Conservation (phyloP, 1,284 basidiomycete genomes). For the Mycena sp. region DNA sequence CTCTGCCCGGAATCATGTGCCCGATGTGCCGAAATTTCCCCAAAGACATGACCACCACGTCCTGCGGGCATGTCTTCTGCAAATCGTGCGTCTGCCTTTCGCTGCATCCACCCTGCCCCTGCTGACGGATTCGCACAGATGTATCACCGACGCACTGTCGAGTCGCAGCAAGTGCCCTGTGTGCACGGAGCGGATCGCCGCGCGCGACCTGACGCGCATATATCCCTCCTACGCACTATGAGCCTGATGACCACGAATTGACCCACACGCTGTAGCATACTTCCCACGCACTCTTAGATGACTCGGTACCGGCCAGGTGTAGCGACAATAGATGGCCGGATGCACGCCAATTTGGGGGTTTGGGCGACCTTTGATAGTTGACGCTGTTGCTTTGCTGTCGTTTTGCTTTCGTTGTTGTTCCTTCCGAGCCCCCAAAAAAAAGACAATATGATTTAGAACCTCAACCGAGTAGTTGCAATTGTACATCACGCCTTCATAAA, state of each 20-base stretch:
- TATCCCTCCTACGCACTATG: conserved; percentile 30
- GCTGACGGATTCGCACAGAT: conserved; percentile 14
- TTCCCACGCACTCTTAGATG: conserved; percentile 1
- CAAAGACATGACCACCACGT: conserved; percentile 26
- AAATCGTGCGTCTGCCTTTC: conserved; percentile 34
- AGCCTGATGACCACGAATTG: neutral
- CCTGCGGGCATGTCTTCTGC: conserved; percentile 44
- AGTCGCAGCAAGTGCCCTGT: conserved; percentile 30
- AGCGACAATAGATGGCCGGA: conserved; percentile 10
- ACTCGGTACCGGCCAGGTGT: conserved; percentile 2
- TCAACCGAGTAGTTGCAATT: too few species aligned
- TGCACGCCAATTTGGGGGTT: too few species aligned
- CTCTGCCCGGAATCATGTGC: conserved; percentile 24
- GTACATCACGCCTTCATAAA: too few species aligned
- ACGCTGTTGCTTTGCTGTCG: too few species aligned
- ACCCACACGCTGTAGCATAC: conserved; percentile 16
- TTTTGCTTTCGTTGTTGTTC: too few species aligned
- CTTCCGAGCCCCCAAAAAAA: too few species aligned
- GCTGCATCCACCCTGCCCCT: neutral
- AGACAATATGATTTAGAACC: too few species aligned
- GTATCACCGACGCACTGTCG: conserved; percentile 23
- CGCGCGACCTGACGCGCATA: conserved; percentile 28
- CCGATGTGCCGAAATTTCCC: conserved; percentile 32
- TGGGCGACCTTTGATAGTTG: too few species aligned
- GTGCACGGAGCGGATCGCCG: conserved; percentile 21